Evolutionary conservation across 371 early-diverging fungal species (phyloP).

Genomic region (Actinomucor elegans): DNA sequence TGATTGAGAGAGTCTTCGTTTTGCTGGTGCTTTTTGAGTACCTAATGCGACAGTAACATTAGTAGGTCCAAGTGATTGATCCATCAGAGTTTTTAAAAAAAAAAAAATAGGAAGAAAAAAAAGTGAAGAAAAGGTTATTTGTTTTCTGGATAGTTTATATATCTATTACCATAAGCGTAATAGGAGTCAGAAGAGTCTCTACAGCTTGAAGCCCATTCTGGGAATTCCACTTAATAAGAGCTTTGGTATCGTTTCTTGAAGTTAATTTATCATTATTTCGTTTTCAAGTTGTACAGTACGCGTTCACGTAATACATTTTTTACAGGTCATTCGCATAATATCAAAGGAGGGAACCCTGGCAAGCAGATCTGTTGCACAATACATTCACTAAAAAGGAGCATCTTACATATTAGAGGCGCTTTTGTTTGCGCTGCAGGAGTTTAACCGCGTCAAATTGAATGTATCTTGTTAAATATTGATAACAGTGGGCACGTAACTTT

Average conservation of each 20-base stretch:
- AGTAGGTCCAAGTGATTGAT: constrained; percentile 7
- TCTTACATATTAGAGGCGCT: no score
- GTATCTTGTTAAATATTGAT: no score
- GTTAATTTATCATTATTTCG: background rate
- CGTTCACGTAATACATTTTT: background rate
- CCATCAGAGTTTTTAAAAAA: background rate
- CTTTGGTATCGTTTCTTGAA: background rate
- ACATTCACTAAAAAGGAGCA: no score
- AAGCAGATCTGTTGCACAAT: no score
- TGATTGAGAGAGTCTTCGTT: constrained; percentile 15
- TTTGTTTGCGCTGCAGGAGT: no score
- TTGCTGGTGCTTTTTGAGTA: constrained; percentile 9
- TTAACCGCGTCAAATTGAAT: no score
- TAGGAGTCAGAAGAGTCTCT: no score
- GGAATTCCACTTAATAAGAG: background rate
- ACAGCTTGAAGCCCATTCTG: background rate
- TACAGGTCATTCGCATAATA: background rate
- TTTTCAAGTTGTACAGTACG: background rate
- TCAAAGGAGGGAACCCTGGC: no score
- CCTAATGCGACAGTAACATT: constrained; percentile 15
- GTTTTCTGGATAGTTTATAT: background rate
- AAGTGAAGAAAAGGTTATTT: background rate
- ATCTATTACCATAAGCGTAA: background rate
- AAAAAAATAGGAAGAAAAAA: background rate
- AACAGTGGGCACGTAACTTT: no score